Percentiles rank a stretch among this genome's conserved stretches.
These are phyloP conservation scores for Trichosporon coremiiforme DNA, from an alignment of 1,284 basidiomycete species.

Conservation along the genomic window DNA sequence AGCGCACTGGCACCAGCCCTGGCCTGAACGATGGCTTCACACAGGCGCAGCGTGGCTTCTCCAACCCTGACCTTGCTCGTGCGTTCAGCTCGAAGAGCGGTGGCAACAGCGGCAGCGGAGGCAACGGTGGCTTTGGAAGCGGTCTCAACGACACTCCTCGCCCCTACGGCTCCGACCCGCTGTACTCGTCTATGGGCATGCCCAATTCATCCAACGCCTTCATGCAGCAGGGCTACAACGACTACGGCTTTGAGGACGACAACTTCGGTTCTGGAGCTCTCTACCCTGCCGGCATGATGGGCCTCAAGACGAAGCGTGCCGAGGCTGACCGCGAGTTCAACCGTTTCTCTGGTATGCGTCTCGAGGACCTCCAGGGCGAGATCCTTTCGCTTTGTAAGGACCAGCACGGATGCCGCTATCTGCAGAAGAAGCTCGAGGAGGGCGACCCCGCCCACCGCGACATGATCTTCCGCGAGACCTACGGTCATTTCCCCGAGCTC, in stretches of 20 bases:
- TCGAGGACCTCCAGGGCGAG: slow-evolving; percentile 94
- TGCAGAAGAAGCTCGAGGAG: slow-evolving; percentile 99
- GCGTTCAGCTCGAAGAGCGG: slow-evolving; percentile 74
- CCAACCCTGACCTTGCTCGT: slow-evolving; percentile 57
- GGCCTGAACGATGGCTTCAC: slow-evolving; percentile 44
- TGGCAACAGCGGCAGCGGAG: slow-evolving; percentile 48
- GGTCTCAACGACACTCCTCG: slow-evolving; percentile 54
- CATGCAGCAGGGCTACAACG: slow-evolving; percentile 60
- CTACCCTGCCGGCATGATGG: slow-evolving; percentile 75
- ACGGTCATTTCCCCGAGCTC: slow-evolving; percentile 94
- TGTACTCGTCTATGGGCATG: slow-evolving; percentile 48
- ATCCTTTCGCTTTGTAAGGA: slow-evolving; percentile 95
- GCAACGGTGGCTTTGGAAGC: slow-evolving; percentile 18
- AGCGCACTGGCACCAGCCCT: slow-evolving; percentile 45
- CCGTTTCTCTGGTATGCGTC: slow-evolving; percentile 87
- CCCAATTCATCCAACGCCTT: slow-evolving; percentile 49
- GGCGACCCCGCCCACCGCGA: slow-evolving; percentile 91
- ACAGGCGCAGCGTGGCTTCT: slow-evolving; percentile 54
- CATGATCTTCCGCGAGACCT: slow-evolving; percentile 99
- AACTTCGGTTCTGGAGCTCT: slow-evolving; percentile 72
- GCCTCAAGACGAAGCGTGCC: slow-evolving; percentile 88
- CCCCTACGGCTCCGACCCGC: slow-evolving; percentile 53
- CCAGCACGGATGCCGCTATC: slow-evolving; percentile 96
- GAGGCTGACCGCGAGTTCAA: slow-evolving; percentile 93
- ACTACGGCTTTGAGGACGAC: slow-evolving; percentile 68